Percentiles rank a stretch among this genome's conserved stretches.
Evolutionary conservation across 768 basidiomycete genomes (phyloP).

Genomic region (Clitopilus hobsonii): DNA sequence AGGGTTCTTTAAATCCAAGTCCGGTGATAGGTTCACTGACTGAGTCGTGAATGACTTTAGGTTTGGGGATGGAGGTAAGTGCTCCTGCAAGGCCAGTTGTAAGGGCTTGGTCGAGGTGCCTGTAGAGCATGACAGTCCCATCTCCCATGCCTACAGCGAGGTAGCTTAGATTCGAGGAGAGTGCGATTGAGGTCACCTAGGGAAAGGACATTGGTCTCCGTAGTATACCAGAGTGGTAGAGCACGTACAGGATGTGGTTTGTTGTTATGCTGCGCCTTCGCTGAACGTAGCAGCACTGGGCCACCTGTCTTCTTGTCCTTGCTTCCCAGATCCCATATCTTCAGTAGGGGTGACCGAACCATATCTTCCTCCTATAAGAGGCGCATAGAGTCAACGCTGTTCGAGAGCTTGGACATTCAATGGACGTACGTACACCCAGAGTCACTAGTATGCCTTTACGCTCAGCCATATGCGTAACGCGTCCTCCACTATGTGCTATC

Average conservation of each 20-base stretch:
- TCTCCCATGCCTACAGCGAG: slow-evolving; percentile 93
- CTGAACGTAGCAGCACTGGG: slow-evolving; percentile 66
- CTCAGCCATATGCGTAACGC: slow-evolving; percentile 87
- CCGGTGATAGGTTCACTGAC: slow-evolving; percentile 88
- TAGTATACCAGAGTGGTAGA: background rate
- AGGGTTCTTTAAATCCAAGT: slow-evolving; percentile 77
- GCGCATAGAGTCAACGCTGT: slow-evolving; percentile 5
- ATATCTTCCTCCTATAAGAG: slow-evolving; percentile 66
- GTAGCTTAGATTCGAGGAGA: slow-evolving; percentile 74
- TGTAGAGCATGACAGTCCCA: slow-evolving; percentile 87
- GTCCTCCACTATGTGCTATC: slow-evolving; percentile 74
- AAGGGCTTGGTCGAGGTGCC: slow-evolving; percentile 88
- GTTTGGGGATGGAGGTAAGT: slow-evolving; percentile 79
- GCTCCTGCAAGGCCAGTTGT: slow-evolving; percentile 51
- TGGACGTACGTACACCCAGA: slow-evolving; percentile 62
- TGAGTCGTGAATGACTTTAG: slow-evolving; percentile 78
- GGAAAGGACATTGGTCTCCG: slow-evolving; percentile 8
- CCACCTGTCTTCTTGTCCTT: slow-evolving; percentile 59
- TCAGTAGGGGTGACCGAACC: slow-evolving; percentile 63
- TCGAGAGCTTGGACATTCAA: background rate
- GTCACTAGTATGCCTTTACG: slow-evolving; percentile 79
- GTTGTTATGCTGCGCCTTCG: slow-evolving; percentile 70
- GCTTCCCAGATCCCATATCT: slow-evolving; percentile 85
- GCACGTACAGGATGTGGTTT: slow-evolving; percentile 70
- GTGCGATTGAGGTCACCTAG: slow-evolving; percentile 76